Evolutionary conservation across 257 asterid genomes (phyloP).

Genomic region (Nicotiana knightiana): DNA sequence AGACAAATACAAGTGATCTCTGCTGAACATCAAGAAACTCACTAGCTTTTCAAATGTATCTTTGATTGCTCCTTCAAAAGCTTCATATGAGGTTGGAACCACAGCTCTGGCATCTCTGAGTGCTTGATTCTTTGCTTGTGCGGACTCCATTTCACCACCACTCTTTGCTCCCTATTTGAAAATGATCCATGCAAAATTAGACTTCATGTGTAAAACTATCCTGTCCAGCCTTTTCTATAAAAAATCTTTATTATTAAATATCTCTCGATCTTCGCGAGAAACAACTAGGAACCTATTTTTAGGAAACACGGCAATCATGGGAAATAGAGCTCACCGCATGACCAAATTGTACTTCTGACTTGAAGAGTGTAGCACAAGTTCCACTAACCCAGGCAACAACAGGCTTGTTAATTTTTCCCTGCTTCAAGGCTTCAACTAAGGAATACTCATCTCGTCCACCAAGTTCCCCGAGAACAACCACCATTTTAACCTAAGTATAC

Average conservation of each 20-base stretch:
- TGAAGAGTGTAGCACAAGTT: slow-evolving; percentile 94
- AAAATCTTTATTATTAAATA: not conserved
- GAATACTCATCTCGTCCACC: slow-evolving; percentile 99
- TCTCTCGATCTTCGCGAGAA: not conserved
- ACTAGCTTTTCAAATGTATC: slow-evolving; percentile 79
- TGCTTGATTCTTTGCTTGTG: slow-evolving; percentile 97
- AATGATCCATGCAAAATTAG: slow-evolving; percentile 4
- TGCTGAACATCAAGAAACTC: slow-evolving; percentile 6
- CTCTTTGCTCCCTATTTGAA: slow-evolving; percentile 91
- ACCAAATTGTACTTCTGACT: slow-evolving; percentile 99
- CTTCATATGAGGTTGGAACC: slow-evolving; percentile 97
- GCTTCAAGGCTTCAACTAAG: slow-evolving; percentile 92
- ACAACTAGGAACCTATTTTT: not conserved
- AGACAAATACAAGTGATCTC: not conserved
- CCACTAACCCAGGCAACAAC: slow-evolving; percentile 99
- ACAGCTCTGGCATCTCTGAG: slow-evolving; percentile 91
- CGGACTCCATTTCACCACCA: slow-evolving; percentile 99
- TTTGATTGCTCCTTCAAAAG: slow-evolving; percentile 81
- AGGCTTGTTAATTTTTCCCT: slow-evolving; percentile 89
- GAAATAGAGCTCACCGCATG: slow-evolving; percentile 75
- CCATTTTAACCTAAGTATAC: slow-evolving; percentile 66
- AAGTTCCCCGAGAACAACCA: slow-evolving; percentile 98
- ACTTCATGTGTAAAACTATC: not conserved
- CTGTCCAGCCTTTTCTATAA: not conserved
- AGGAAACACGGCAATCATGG: not conserved